These are phyloP conservation scores for Helicostylum pulchrum DNA, from an alignment of 192 early-diverging fungal species.

Conservation along the genomic window DNA sequence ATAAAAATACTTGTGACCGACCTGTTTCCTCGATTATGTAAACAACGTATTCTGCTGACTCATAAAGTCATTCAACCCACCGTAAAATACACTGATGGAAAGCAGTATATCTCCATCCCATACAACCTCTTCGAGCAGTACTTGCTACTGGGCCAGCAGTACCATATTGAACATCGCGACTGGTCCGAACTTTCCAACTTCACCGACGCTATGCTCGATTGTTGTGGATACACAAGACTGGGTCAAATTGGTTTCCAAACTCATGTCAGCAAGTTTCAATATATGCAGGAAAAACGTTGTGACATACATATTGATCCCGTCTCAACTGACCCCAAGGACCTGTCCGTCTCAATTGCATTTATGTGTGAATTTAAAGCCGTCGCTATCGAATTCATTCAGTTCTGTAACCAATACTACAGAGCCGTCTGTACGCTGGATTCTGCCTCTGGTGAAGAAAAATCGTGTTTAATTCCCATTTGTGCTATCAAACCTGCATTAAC, in stretches of 20 bases:
- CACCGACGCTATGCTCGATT: slow-evolving; percentile 22
- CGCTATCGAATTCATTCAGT: slow-evolving; percentile 18
- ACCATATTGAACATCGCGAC: slow-evolving; percentile 22
- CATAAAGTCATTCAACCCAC: slow-evolving; percentile 11
- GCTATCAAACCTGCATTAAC: slow-evolving; percentile 5
- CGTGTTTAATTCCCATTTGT: slow-evolving; percentile 34
- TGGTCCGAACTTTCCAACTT: slow-evolving; percentile 23
- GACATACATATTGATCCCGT: not conserved
- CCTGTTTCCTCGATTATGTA: slow-evolving; percentile 30
- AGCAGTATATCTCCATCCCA: slow-evolving; percentile 25
- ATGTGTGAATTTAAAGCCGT: slow-evolving; percentile 29
- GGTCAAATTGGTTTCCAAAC: slow-evolving; percentile 6
- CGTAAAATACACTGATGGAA: slow-evolving; percentile 29
- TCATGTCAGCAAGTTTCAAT: slow-evolving; percentile 21
- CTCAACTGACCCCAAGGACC: not conserved
- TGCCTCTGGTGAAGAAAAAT: slow-evolving; percentile 16
- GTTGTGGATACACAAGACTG: slow-evolving; percentile 23
- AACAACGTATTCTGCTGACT: slow-evolving; percentile 17
- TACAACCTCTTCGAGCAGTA: slow-evolving; percentile 27
- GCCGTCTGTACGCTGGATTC: slow-evolving; percentile 21
- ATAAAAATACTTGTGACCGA: slow-evolving; percentile 25
- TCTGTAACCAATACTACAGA: slow-evolving; percentile 25
- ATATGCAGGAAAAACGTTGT: slow-evolving; percentile 15
- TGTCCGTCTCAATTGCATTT: slow-evolving; percentile 3
- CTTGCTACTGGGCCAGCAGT: slow-evolving; percentile 26